phyloP scores from a whole-genome alignment of 1,284 basidiomycete genomes.

The Papiliotrema laurentii region DNA sequence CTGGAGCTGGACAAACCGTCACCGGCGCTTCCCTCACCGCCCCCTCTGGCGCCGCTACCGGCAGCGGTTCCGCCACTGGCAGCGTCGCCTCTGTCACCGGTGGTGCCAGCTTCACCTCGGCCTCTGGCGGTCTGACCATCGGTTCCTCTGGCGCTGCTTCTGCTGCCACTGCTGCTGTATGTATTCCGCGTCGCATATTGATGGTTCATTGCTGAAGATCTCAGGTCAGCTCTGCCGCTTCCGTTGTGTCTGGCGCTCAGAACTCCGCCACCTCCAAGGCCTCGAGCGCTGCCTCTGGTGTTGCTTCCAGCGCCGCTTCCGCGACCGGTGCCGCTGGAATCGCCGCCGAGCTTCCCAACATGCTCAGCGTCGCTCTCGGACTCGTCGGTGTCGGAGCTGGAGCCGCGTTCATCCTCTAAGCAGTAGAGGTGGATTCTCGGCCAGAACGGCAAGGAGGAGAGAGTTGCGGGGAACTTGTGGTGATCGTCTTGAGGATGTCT shows the following conservation, averaged over 20 bases:
- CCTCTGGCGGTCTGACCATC: slow-evolving; percentile 5
- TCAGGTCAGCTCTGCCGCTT: background rate
- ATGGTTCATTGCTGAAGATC: background rate
- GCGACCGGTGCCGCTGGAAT: slow-evolving; percentile 10
- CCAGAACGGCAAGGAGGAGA: too few relatives aligned
- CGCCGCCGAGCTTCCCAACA: slow-evolving; percentile 6
- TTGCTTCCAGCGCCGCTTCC: slow-evolving; percentile 3
- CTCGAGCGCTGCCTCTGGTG: slow-evolving; percentile 5
- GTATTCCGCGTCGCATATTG: background rate
- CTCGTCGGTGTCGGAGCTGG: slow-evolving; percentile 22
- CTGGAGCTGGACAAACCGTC: slow-evolving; percentile 17
- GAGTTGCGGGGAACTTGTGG: too few relatives aligned
- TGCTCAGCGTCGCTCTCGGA: slow-evolving; percentile 11
- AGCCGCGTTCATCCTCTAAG: slow-evolving; percentile 15
- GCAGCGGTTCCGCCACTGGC: slow-evolving; percentile 5
- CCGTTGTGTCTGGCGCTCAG: background rate
- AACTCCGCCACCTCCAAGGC: slow-evolving; percentile 1
- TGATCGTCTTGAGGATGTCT: too few relatives aligned
- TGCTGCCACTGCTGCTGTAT: background rate
- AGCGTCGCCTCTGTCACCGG: slow-evolving; percentile 8
- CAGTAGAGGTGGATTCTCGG: background rate
- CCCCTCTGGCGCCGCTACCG: slow-evolving; percentile 1
- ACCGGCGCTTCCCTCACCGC: slow-evolving; percentile 8
- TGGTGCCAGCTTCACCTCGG: slow-evolving; percentile 7
- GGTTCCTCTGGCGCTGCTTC: slow-evolving; percentile 5